These are phyloP conservation scores for Theobroma cacao DNA, from an alignment of 345 rosid species.

Conservation along the genomic window DNA sequence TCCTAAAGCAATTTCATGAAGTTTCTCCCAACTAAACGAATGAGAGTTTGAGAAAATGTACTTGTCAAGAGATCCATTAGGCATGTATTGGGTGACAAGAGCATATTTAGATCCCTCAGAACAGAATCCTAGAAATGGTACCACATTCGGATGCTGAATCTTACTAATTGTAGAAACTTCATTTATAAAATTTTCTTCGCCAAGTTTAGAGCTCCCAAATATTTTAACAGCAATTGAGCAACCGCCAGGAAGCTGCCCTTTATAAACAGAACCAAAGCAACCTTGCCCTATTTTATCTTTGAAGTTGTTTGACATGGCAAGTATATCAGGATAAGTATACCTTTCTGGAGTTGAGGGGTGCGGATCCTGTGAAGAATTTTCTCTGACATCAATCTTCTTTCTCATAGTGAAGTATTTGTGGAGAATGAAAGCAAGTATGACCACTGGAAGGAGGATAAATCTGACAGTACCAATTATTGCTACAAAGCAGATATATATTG, in stretches of 20 bases:
- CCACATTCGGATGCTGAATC: conserved; percentile 21
- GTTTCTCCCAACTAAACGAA: conserved; percentile 14
- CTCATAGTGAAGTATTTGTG: not conserved
- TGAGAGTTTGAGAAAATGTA: not conserved
- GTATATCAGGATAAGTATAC: conserved; percentile 16
- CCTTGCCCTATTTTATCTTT: conserved; percentile 22
- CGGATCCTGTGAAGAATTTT: not conserved
- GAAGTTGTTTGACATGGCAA: conserved; percentile 10
- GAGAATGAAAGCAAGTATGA: conserved; percentile 4
- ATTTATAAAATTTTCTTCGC: conserved; percentile 10
- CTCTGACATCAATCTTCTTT: not conserved
- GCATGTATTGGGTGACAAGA: conserved; percentile 19
- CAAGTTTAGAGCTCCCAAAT: not conserved
- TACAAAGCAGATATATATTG: not conserved
- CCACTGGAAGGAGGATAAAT: conserved; percentile 5
- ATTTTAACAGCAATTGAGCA: conserved; percentile 10
- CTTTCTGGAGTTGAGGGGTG: not conserved
- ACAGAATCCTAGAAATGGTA: conserved; percentile 17
- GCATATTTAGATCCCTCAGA: conserved; percentile 19
- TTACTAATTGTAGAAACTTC: conserved; percentile 15
- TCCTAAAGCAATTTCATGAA: conserved; percentile 1
- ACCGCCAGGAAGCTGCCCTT: conserved; percentile 14
- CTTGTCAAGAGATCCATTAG: conserved; percentile 24
- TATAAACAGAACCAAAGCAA: conserved; percentile 17
- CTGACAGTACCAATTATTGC: not conserved